phyloP scores from a whole-genome alignment of 352 stramenopile species.

The Thalassiosira hispida region DNA sequence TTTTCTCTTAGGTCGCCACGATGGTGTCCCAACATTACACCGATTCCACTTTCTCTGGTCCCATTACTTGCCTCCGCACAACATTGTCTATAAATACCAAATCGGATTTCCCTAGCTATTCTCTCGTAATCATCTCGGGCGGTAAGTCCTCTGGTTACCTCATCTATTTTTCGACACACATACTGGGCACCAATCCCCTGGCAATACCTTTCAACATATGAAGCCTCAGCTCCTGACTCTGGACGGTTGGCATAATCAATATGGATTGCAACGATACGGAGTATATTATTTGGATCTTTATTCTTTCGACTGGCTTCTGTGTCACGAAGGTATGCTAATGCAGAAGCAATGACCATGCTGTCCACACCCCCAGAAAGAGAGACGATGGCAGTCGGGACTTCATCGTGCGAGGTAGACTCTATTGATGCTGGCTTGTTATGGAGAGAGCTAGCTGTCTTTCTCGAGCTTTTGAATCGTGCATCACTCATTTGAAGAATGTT shows the following conservation, averaged over 20 bases:
- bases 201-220: slow-evolving; percentile 92
- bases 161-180: slow-evolving; percentile 89
- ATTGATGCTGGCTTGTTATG: slow-evolving; percentile 3
- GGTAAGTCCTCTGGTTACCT: slow-evolving; percentile 91
- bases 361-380: slow-evolving; percentile 95
- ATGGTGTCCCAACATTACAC: slow-evolving; percentile 97
- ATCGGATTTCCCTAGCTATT: slow-evolving; percentile 92
- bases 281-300: slow-evolving; percentile 52
- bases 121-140: slow-evolving; percentile 95
- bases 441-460: slow-evolving; percentile 9
- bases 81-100: slow-evolving; percentile 90
- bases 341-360: slow-evolving; percentile 96
- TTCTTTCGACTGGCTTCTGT: slow-evolving; percentile 28
- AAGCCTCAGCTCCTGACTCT: slow-evolving; percentile 91
- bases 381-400: slow-evolving; percentile 77
- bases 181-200: slow-evolving; percentile 84
- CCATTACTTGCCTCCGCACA: slow-evolving; percentile 64
- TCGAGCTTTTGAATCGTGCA: slow-evolving; percentile 19
- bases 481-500: slow-evolving; percentile 50
- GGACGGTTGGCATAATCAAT: slow-evolving; percentile 97
- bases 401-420: not conserved
- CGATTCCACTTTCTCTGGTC: slow-evolving; percentile 63
- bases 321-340: slow-evolving; percentile 89
- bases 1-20: slow-evolving; percentile 96
- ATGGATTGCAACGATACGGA: slow-evolving; percentile 90